Conservation (phyloP, 192 early-diverging fungal species). For the Gaertneriomyces semiglobifer region DNA sequence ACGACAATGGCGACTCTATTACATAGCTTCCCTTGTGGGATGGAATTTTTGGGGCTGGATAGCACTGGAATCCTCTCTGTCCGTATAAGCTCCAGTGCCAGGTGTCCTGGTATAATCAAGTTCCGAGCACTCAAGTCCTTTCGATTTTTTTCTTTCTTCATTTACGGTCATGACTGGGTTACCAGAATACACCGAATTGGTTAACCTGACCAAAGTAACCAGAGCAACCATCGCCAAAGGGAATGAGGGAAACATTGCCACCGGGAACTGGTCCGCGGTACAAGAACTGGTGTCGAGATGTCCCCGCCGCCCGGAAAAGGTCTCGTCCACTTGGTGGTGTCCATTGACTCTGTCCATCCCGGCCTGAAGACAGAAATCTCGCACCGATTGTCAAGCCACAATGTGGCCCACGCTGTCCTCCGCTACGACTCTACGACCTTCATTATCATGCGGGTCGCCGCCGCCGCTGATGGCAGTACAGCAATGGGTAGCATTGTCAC, state of each 20-base stretch:
- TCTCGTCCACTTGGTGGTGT: conserved; percentile 1
- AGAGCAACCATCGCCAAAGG: conserved; percentile 1
- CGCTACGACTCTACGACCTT: conserved; percentile 1
- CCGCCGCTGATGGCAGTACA: conserved; percentile 1
- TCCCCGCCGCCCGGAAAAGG: neutral
- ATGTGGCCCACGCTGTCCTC: conserved; percentile 3
- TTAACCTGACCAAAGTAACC: neutral
- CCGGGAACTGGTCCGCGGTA: conserved; percentile 1
- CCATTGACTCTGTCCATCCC: conserved; percentile 1
- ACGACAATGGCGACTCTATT: too few species aligned
- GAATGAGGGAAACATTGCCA: neutral
- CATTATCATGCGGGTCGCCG: conserved; percentile 2
- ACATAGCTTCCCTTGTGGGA: too few species aligned
- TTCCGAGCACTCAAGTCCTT: too few species aligned
- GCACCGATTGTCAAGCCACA: conserved; percentile 1
- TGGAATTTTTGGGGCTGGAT: too few species aligned
- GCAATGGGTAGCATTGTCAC: neutral
- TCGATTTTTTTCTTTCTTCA: too few species aligned
- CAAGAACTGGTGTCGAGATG: neutral
- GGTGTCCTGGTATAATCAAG: too few species aligned
- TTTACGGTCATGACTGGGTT: neutral
- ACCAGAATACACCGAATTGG: neutral
- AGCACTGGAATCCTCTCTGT: too few species aligned
- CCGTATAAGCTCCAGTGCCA: too few species aligned
- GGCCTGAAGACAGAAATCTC: conserved; percentile 3